Base-by-base conservation (phyloP, 2,329 filamentous ascomycete species). In the Scleromitrula shiraiana region DNA sequence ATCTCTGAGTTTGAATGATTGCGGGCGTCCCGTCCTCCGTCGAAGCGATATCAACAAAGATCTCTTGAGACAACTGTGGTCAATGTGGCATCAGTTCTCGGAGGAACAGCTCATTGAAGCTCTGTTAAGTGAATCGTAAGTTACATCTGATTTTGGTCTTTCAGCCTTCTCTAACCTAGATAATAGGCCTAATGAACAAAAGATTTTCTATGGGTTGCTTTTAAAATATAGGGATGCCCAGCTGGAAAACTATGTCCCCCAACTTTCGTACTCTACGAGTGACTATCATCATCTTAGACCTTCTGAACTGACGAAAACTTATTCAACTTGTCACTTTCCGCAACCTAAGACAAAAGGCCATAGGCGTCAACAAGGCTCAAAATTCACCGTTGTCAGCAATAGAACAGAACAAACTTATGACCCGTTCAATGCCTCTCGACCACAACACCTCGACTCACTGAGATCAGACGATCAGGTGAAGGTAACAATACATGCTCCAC, bases 161-260 rank as follows among this genome's bases (percentile, higher is more conserved):
- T 33, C 8, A 26, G 14, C 6, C 9, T 30, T 9, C 35, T 10
- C 42, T 50, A 36, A 46, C 29, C 7, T n/a, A 10, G 8, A 33
- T 17, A 26, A 15, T 50, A 91, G 85, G 54, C 73, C 78, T 4
- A 97, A 95, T 55, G 88, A 95, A 47, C 89, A 96, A 63, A 95
- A 95, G 62, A 76, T 91, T 56, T 96, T 97, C 66, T 98, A 97
- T 66, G 85, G 82, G 67, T 77, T 94, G 17, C 75, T 98, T 7
- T 69, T 84, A 55, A 85, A 83, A 64, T 94, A 95, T 64, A 79
- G 87, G 37, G 82, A 95, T 54, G 82, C 88, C 53, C 83, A 93
- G 57, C 67, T 95, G 2, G 90, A 97, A 63, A 87, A 95, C 61
- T 97, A 93, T 62, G 84, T 84, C 50, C 81, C 82, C 24, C 78